phyloP scores from a whole-genome alignment of 78 protist species.

The slime mould (Dictyostelium discoideum) region DNA sequence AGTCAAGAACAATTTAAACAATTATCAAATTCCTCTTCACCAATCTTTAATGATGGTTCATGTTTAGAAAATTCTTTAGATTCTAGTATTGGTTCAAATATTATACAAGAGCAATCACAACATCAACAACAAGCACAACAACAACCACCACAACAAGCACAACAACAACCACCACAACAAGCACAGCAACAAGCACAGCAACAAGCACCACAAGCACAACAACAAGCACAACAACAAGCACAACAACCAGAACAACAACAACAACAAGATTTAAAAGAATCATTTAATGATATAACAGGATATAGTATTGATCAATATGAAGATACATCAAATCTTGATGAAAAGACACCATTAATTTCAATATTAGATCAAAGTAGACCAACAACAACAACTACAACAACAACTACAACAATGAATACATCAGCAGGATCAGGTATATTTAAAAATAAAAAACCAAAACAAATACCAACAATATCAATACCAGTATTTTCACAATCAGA shows the following conservation, averaged over 20 bases:
- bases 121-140: not conserved
- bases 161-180: not conserved
- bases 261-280: not conserved
- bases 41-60: not conserved
- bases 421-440: not conserved
- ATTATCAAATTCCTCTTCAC: not conserved
- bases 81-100: not conserved
- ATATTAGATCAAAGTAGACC: constrained; percentile 3
- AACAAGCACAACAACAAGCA: not conserved
- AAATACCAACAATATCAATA: not conserved
- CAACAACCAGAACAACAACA: not conserved
- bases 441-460: not conserved
- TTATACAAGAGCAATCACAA: not conserved
- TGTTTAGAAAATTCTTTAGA: not conserved
- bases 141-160: not conserved
- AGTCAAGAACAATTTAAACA: constrained; percentile 8
- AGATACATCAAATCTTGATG: not conserved
- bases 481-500: not conserved
- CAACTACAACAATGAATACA: not conserved
- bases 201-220: not conserved
- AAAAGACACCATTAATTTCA: constrained; percentile 24
- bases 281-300: not conserved
- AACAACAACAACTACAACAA: not conserved
- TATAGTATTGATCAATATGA: not conserved
- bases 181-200: not conserved